Evolutionary conservation across 2,329 filamentous ascomycete species (phyloP).

Genomic region (Neopestalotiopsis rosae): DNA sequence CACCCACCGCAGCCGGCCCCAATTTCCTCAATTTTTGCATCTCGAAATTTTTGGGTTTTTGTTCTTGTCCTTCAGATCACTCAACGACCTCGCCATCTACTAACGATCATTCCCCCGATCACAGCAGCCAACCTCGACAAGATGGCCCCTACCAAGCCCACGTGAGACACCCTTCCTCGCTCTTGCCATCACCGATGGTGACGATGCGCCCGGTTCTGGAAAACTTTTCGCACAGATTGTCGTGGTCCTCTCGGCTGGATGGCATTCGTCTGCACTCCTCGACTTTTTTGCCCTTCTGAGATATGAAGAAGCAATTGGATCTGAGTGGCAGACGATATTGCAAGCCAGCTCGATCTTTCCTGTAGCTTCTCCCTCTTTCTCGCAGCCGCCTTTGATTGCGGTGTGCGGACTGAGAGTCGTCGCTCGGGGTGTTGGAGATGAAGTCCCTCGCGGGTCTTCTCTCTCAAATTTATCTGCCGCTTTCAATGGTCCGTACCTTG

Average conservation of each 20-base stretch:
- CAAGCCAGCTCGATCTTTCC: conserved; percentile 83
- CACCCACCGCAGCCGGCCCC: neutral
- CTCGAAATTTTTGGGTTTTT: conserved; percentile 8
- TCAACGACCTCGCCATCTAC: conserved; percentile 13
- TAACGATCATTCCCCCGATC: conserved; percentile 19
- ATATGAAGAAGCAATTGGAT: conserved; percentile 20
- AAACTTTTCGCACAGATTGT: conserved; percentile 68
- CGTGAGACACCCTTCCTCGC: conserved; percentile 58
- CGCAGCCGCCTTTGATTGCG: conserved; percentile 46
- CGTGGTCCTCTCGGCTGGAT: conserved; percentile 83
- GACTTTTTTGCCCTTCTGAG: conserved; percentile 42
- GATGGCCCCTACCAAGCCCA: conserved; percentile 41
- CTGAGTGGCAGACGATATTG: conserved; percentile 38
- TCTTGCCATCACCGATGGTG: conserved; percentile 43
- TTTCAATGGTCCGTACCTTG: conserved; percentile 35
- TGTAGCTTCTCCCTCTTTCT: conserved; percentile 61
- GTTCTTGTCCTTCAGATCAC: conserved; percentile 7
- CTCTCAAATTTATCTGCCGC: conserved; percentile 77
- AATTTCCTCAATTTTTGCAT: conserved; percentile 17
- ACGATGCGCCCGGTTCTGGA: conserved; percentile 55
- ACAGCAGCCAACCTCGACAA: conserved; percentile 33
- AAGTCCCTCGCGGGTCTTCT: conserved; percentile 66
- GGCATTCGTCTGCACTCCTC: conserved; percentile 24
- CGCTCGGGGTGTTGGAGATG: conserved; percentile 78
- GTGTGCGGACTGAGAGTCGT: conserved; percentile 63